Evolutionary conservation across 192 early-diverging fungal species (phyloP), one percentile per base, ranked within the genome.

Genomic region (Linnemannia schmuckeri): DNA sequence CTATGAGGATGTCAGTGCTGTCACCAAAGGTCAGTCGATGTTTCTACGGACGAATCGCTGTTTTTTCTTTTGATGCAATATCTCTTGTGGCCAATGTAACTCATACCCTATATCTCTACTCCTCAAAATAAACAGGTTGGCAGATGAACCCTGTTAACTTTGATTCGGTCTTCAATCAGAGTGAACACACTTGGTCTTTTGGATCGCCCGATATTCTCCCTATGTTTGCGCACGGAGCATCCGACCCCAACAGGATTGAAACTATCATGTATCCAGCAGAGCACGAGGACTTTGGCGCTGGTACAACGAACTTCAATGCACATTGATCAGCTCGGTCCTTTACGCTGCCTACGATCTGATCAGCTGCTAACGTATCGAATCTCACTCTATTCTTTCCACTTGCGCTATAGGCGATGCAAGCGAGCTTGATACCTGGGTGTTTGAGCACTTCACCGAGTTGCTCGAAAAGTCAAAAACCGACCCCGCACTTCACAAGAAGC

Each of bases 1-100:
- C 86, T 99, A 99, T 89, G 98, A 99, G 88, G 98, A 99, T 90
- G 97, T 98, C 69, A 97, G 96, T 89, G 98, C 98, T 5, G 98
- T 99, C 33, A 99, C 97, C 9, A 97, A 96, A 88, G 97, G 95
- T 95, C 75, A 52, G 66, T 12, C 13, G 27, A 35, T 41, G 0
- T 8, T 41, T 42, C 37, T 63, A 13, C 10, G 3, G 30, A 10
- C 10, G 12, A 9, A 35, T 33, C 12, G 30, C 27, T 66, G 10
- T 66, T 6, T 33, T 33, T 66, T 33, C 27, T 35, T 1, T 41
- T 40, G 6, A 18, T 70, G 6, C 33, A 22, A 12, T 10, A 10
- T 37, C 42, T 55, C 46, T 54, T 44, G 12, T 13, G 61, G 4
- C 30, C 30, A 66, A 30, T 57, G 35, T 18, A 79, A 30, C 37